Base-by-base conservation (phyloP, 73 alveolate genomes). In the Paramecium primaurelia region DNA sequence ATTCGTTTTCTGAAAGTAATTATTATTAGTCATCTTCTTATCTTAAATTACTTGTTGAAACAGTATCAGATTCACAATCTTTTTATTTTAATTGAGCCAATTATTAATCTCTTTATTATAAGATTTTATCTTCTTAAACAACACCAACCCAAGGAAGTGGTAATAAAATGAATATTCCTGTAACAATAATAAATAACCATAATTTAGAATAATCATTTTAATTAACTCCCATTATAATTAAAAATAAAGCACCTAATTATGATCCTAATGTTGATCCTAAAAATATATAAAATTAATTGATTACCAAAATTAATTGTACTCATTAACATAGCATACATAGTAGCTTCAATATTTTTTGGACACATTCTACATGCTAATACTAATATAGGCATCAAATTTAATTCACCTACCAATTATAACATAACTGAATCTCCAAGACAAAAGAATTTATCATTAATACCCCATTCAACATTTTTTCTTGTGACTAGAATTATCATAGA, bases 321-420 rank as follows among this genome's bases (percentile, higher is more conserved):
- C 96, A 96, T 88, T 7, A 97, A 83, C 93, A 95, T 86, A 18
- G 97, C 98, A 93, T 96, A 97, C 95, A 97, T 92, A 8, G 97
- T 80, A 9, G 98, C 99, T 80, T 97, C 99, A 22, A 97, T 95
- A 30, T 92, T 85, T 64, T 95, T 95, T 4, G 99, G 99, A 34
- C 98, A 96, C 92, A 97, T 93, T 54, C 96, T 85, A 42, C 97
- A 94, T 7, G 98, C 98, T 20, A 97, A 77, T 0, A 97, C 97
- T 93, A 97, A 86, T 8, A 97, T 34, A 34, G 99, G 99, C 96
- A 97, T 94, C 28, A 96, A 32, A 93, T 86, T 93, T 60, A 97
- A 58, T 92, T 96, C 93, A 42, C 92, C 94, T 60, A 92, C 86
- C 84, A 69, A 68, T 93, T 93, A 58, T 93, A 88, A 59, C 87